These are phyloP conservation scores for Solanum chacoense DNA, from an alignment of 305 asterid species.

Conservation along the genomic window DNA sequence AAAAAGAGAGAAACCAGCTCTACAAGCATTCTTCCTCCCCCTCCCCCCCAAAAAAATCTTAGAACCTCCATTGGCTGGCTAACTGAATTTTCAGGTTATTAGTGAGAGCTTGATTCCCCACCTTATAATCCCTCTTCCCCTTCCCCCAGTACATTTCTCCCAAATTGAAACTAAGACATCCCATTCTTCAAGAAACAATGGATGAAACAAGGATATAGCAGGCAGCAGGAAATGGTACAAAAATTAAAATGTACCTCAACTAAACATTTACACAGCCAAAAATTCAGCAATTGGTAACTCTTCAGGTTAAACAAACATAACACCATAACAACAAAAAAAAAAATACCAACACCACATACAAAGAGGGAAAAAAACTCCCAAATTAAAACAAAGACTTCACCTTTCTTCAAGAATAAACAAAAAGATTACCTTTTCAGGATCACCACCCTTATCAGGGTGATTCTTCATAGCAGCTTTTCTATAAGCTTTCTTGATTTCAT, in stretches of 20 bases:
- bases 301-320: not conserved
- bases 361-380: not conserved
- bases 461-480: conserved; percentile 82
- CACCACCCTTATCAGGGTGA: conserved; percentile 95
- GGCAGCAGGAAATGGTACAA: not conserved
- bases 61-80: not conserved
- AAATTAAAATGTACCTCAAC: not conserved
- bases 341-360: not conserved
- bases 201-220: not conserved
- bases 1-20: not conserved
- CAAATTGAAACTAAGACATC: not conserved
- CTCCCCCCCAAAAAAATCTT: not conserved
- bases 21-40: not conserved
- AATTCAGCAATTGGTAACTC: not conserved
- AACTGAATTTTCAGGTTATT: not conserved
- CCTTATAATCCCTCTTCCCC: not conserved
- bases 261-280: not conserved
- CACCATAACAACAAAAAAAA: not conserved
- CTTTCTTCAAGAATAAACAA: not conserved
- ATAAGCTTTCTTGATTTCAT: conserved; percentile 86
- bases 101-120: not conserved
- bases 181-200: not conserved
- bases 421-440: conserved; percentile 67
- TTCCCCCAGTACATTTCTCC: not conserved
- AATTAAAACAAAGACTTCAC: not conserved